phyloP scores from a whole-genome alignment of 2,329 filamentous ascomycete species.

The Penicillium sp. region DNA sequence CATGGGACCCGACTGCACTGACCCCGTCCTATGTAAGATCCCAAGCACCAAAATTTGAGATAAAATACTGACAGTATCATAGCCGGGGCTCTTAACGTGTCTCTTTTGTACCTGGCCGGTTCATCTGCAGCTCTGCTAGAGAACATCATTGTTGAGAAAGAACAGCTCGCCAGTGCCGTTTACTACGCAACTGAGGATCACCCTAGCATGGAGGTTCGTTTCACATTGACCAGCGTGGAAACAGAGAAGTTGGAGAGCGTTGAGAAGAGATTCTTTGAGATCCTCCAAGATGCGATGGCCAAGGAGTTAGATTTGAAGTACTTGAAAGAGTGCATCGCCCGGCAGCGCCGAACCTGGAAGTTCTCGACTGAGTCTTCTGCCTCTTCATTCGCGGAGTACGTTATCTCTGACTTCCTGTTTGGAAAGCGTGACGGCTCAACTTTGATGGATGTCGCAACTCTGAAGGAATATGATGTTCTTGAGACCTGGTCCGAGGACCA shows the following conservation, averaged over 20 bases:
- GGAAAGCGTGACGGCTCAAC: constrained; percentile 80
- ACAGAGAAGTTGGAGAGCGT: constrained; percentile 81
- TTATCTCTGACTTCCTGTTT: constrained; percentile 91
- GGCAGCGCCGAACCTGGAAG: constrained; percentile 77
- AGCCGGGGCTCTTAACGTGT: constrained; percentile 70
- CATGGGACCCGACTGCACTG: constrained; percentile 77
- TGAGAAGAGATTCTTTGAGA: constrained; percentile 77
- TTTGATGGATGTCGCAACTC: constrained; percentile 55
- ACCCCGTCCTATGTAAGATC: constrained; percentile 57
- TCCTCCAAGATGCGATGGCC: constrained; percentile 72
- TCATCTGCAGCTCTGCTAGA: constrained; percentile 91
- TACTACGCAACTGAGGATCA: constrained; percentile 75
- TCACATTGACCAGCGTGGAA: constrained; percentile 81
- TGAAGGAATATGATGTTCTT: constrained; percentile 62
- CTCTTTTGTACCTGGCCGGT: constrained; percentile 83
- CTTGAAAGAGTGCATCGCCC: constrained; percentile 78
- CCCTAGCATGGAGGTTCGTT: constrained; percentile 78
- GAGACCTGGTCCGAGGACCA: constrained; percentile 77
- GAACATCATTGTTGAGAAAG: constrained; percentile 87
- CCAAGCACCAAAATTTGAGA: not conserved
- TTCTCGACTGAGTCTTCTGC: constrained; percentile 79
- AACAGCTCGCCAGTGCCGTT: constrained; percentile 84
- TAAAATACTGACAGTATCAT: constrained; percentile 18
- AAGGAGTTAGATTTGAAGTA: constrained; percentile 88
- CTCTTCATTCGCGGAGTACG: constrained; percentile 75